Evolutionary conservation across 176 grass and related monocot species (phyloP).

Genomic region (Leersia perrieri): DNA sequence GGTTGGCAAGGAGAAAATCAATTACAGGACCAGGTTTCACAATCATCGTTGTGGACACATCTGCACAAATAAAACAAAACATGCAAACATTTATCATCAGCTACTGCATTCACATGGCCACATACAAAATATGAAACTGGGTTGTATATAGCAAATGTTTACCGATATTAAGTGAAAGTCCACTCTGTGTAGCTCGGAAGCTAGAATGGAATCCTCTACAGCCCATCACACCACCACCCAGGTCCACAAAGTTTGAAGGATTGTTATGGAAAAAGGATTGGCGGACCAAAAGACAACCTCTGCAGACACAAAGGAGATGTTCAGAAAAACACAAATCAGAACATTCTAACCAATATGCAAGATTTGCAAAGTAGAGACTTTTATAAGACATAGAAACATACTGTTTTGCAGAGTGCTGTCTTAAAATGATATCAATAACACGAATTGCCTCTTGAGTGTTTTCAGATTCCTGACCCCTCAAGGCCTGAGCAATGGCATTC

Average conservation of each 20-base stretch:
- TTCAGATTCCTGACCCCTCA: conserved; percentile 73
- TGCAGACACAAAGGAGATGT: conserved; percentile 29
- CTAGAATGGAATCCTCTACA: conserved; percentile 89
- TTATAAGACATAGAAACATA: conserved; percentile 18
- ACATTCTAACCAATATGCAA: background rate
- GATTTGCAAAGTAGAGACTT: background rate
- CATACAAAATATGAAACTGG: background rate
- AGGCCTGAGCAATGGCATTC: conserved; percentile 64
- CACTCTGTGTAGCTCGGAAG: conserved; percentile 81
- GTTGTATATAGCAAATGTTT: background rate
- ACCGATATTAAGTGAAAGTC: conserved; percentile 89
- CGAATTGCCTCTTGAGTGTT: conserved; percentile 81
- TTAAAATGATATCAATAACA: conserved; percentile 83
- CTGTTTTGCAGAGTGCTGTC: conserved; percentile 80
- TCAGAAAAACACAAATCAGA: background rate
- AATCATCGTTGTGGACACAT: conserved; percentile 97
- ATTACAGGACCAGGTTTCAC: conserved; percentile 82
- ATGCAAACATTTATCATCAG: background rate
- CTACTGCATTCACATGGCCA: background rate
- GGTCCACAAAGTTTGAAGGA: conserved; percentile 68
- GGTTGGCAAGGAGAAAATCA: conserved; percentile 78
- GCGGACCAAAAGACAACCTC: conserved; percentile 81
- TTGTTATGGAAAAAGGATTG: conserved; percentile 89
- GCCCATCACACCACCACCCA: conserved; percentile 80
- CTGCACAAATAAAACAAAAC: conserved; percentile 34